Base-by-base conservation (phyloP, 371 early-diverging fungal genomes). In the Mucor piriformis region DNA sequence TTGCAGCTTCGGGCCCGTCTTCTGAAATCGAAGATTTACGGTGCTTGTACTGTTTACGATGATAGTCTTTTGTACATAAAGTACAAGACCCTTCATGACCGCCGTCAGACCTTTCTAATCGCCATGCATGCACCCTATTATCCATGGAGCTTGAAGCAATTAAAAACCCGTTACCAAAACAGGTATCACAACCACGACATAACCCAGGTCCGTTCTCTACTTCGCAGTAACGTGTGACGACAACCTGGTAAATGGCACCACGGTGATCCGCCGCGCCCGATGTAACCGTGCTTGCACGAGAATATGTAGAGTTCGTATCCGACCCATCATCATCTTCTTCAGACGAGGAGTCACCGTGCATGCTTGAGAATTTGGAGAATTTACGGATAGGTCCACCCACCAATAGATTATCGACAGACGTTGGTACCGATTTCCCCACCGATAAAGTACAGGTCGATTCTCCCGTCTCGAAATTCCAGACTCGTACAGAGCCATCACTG, bases 391-490 rank as follows among this genome's bases (percentile, higher is more conserved):
- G 58, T 7, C 66, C 66, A 3, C 57, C 63, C 0, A 21, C 46
- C 33, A 49, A 29, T n/a, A 52, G 24, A 20, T 47, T 40, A 6
- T 16, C n/a, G 5, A 18, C 5, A 10, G 13, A 38, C 16, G 13
- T n/a, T 2, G 61, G 38, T 15, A 21, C 12, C 44, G 43, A 11
- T 40, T 59, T 55, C 18, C 71, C 66, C 10, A 29, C 32, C 85
- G 73, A 65, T 76, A 70, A 40, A 3, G 61, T 54, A 16, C 69
- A 63, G 8, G 70, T 27, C 3, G 23, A 72, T 32, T 86, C 67
- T 8, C 94, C 96, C 20, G 87, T 86, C 53, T 92, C 89, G 6
- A 91, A 76, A 57, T 95, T 94, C 98, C 98, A 99, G 25, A 95
- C 83, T 61, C 90, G 91, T 7, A 98, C 83, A 2, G 85, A 79